Base-by-base conservation (phyloP, 140 eudicot genomes). In the Flaveria floridana region DNA sequence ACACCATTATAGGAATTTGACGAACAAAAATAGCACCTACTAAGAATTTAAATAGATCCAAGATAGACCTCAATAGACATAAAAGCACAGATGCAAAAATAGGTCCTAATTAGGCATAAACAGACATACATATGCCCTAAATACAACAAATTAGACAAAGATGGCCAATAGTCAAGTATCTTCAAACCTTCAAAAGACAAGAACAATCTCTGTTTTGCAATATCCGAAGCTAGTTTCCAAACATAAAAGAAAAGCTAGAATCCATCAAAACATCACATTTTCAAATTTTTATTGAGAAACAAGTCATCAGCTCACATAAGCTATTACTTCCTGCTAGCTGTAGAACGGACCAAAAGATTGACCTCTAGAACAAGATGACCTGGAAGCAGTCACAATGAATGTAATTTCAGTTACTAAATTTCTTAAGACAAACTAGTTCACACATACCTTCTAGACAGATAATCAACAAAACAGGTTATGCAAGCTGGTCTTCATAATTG, bases 251-350 rank as follows among this genome's bases (percentile, higher is more conserved):
- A 63, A 4, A 75, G 11, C 39, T 7, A 51, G 11, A 25, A 76
- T 4, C 8, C 57, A 76, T 64, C 80, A 76, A 19, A 16, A 52
- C 52, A 75, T 19, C 56, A 65, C 70, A 58, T 59, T 21, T 7
- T 58, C 2, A 73, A 42, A 58, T 16, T 7, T 5, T 8, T 28
- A 9, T 11, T 13, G 58, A 13, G 41, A n/a, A 44, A 41, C 13
- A 39, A 55, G 52, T 41, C 44, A 57, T 6, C 7, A n/a, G n/a
- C 63, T 28, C 61, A 28, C 71, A 46, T 7, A 61, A 25, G 26
- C 25, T 58, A 58, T 44, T 23, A 30, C 21, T 28, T 4, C 28
- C 26, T 20, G 39, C 37, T 68, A 57, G 4, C 64, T 57, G 62
- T 4, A 70, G 26, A 51, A n/a, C 59, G 11, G 48, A 44, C 71